Conservation (phyloP, 179 eudicot genomes). For the Silene vulgaris region DNA sequence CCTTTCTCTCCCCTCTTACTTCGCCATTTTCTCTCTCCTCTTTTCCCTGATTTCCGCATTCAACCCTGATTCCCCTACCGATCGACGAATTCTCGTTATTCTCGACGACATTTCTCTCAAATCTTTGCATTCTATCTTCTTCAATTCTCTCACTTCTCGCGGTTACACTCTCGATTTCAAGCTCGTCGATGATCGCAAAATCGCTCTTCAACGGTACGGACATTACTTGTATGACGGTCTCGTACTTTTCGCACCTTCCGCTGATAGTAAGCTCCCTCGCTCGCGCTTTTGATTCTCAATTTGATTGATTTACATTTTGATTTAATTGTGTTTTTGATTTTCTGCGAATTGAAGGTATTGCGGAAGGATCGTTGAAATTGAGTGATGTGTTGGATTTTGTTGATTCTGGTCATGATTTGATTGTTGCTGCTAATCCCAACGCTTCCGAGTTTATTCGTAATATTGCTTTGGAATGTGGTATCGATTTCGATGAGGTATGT, state of each 20-base stretch:
- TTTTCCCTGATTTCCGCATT: slow-evolving; percentile 20
- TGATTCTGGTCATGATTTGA: slow-evolving; percentile 78
- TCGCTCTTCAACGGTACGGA: slow-evolving; percentile 64
- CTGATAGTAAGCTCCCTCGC: slow-evolving; percentile 45
- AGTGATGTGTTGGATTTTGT: slow-evolving; percentile 66
- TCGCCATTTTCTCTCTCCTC: slow-evolving; percentile 26
- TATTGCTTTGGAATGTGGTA: slow-evolving; percentile 71
- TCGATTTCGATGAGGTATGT: slow-evolving; percentile 70
- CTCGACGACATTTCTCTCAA: slow-evolving; percentile 23
- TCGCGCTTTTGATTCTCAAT: neutral
- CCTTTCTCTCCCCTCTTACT: slow-evolving; percentile 7
- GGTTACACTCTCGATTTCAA: slow-evolving; percentile 51
- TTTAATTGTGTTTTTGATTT: neutral
- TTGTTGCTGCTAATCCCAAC: slow-evolving; percentile 55
- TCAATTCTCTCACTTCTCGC: slow-evolving; percentile 28
- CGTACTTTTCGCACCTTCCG: slow-evolving; percentile 52
- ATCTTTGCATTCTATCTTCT: slow-evolving; percentile 29
- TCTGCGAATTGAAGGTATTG: slow-evolving; percentile 39
- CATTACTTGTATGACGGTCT: slow-evolving; percentile 67
- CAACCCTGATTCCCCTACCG: slow-evolving; percentile 24
- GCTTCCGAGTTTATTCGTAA: slow-evolving; percentile 70
- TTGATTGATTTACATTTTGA: neutral
- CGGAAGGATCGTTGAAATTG: slow-evolving; percentile 55
- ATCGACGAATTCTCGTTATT: slow-evolving; percentile 29
- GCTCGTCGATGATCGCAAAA: slow-evolving; percentile 58